phyloP scores from a whole-genome alignment of 2,329 filamentous ascomycete species.

The Penicillium verrucosum region DNA sequence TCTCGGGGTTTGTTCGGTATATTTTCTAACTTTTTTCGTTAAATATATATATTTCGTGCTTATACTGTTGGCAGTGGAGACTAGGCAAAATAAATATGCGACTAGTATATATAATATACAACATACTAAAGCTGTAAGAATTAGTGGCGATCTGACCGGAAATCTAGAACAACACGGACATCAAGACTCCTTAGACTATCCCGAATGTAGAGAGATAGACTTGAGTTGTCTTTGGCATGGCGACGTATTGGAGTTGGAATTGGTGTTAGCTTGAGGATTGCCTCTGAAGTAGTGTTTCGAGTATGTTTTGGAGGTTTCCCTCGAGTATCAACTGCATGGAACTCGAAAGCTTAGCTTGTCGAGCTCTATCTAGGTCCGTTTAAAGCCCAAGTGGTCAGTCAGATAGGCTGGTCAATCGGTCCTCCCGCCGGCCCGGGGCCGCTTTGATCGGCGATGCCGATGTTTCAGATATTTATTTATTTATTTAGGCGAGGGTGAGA shows the following conservation, averaged over 20 bases:
- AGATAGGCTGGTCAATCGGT: not conserved
- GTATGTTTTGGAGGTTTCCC: not conserved
- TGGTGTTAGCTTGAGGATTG: not conserved
- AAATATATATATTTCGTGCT: too few relatives aligned
- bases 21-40: not conserved
- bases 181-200: too few relatives aligned
- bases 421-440: too few relatives aligned
- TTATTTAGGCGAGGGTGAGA: not conserved
- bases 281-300: not conserved
- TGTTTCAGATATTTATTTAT: not conserved
- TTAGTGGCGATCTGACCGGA: too few relatives aligned
- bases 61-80: too few relatives aligned
- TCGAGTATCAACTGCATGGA: not conserved
- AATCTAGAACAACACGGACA: too few relatives aligned
- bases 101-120: not conserved
- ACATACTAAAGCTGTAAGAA: not conserved
- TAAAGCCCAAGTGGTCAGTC: not conserved
- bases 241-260: too few relatives aligned
- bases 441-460: not conserved
- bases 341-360: not conserved
- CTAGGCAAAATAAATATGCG: too few relatives aligned
- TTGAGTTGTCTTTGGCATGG: too few relatives aligned
- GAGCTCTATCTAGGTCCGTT: not conserved
- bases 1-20: not conserved
- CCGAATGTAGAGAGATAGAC: too few relatives aligned